These are phyloP conservation scores for Salvia sclarea DNA, from an alignment of 305 asterid species.

Conservation along the genomic window DNA sequence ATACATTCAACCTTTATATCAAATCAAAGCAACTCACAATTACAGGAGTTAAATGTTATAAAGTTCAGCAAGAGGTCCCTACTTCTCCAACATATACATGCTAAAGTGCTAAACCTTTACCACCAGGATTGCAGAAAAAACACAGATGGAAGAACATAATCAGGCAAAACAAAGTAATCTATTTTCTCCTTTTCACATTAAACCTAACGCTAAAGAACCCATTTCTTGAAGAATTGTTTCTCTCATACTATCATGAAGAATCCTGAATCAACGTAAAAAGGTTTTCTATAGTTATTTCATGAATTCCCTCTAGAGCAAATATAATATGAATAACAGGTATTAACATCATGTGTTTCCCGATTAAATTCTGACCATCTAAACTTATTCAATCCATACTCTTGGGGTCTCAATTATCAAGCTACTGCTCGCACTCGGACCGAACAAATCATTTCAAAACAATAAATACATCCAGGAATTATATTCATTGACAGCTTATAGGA, in stretches of 20 bases:
- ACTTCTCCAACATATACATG: neutral
- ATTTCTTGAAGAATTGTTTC: neutral
- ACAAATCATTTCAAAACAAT: neutral
- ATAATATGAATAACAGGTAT: neutral
- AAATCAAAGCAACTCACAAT: neutral
- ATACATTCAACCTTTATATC: neutral
- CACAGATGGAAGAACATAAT: neutral
- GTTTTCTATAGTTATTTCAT: neutral
- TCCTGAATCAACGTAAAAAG: neutral
- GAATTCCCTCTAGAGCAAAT: neutral
- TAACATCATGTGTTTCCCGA: neutral
- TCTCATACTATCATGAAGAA: neutral
- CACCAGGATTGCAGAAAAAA: neutral
- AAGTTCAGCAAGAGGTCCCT: constrained; percentile 16
- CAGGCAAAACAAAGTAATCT: neutral
- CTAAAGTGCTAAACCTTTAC: constrained; percentile 10
- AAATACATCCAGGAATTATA: neutral
- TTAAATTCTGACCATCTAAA: neutral
- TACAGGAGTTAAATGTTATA: neutral
- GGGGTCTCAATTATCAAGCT: neutral
- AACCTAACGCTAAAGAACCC: neutral
- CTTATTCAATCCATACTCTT: neutral
- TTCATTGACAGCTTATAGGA: neutral
- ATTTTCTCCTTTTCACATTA: neutral
- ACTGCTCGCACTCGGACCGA: neutral